Percentiles rank a stretch among this genome's conserved stretches.
phyloP scores from a whole-genome alignment of 1,284 basidiomycete species.

The Sporisorium scitamineum region DNA sequence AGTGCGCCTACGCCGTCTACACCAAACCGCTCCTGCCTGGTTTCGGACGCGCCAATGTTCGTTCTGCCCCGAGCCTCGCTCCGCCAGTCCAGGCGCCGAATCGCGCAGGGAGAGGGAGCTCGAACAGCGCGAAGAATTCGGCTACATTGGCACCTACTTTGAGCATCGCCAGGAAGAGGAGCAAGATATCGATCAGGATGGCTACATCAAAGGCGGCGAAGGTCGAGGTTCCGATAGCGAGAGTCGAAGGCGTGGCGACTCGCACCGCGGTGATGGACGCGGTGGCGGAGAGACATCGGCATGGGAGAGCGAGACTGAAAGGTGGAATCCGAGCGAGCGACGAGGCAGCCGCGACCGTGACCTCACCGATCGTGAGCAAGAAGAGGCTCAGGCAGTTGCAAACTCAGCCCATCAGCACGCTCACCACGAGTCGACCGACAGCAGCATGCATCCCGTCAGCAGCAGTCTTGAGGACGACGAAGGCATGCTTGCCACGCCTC shows the following conservation, averaged over 20 bases:
- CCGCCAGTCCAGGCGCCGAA: constrained; percentile 75
- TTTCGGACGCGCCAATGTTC: constrained; percentile 85
- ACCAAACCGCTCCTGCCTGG: constrained; percentile 90
- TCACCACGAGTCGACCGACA: constrained; percentile 19
- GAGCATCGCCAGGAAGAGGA: constrained; percentile 60
- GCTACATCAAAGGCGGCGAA: constrained; percentile 66
- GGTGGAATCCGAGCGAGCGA: constrained; percentile 24
- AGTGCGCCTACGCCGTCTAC: constrained; percentile 92
- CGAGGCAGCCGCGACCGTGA: constrained; percentile 28
- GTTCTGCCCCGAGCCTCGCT: constrained; percentile 77
- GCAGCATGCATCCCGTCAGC: constrained; percentile 23
- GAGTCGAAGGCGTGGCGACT: constrained; percentile 31
- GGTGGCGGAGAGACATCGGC: constrained; percentile 47
- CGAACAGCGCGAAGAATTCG: constrained; percentile 88
- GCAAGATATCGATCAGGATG: constrained; percentile 64
- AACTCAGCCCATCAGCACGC: constrained; percentile 22
- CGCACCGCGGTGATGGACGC: constrained; percentile 23
- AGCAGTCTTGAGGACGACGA: constrained; percentile 50
- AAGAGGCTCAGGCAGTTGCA: constrained; percentile 4
- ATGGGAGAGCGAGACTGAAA: constrained; percentile 57
- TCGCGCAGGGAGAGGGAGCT: constrained; percentile 76
- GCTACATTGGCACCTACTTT: constrained; percentile 78
- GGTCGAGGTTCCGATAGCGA: constrained; percentile 52
- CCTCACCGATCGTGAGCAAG: constrained; percentile 13
- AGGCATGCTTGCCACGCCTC: constrained; percentile 42